These are phyloP conservation scores for Candida sp. DNA, from an alignment of 1,139 yeast genomes.

Conservation along the genomic window DNA sequence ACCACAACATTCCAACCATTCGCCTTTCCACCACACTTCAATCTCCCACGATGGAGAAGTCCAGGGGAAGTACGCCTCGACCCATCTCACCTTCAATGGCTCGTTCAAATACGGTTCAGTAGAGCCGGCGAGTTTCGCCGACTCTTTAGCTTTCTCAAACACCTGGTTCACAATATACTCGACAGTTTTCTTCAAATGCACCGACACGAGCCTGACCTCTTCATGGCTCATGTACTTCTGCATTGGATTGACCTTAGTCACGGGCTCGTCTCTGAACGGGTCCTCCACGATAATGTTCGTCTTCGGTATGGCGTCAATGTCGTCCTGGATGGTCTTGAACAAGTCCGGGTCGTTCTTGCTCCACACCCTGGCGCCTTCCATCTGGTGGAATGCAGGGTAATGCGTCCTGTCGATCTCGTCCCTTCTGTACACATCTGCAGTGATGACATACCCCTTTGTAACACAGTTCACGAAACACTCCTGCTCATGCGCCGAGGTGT, in stretches of 20 bases:
- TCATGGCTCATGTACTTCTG: slow-evolving; percentile 74
- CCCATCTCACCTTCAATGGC: slow-evolving; percentile 92
- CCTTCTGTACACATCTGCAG: slow-evolving; percentile 96
- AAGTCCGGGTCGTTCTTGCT: slow-evolving; percentile 46
- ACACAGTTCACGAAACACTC: slow-evolving; percentile 70
- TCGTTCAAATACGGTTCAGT: slow-evolving; percentile 65
- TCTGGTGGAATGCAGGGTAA: slow-evolving; percentile 96
- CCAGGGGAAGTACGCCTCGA: slow-evolving; percentile 97
- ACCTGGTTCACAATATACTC: slow-evolving; percentile 86
- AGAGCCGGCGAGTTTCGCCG: slow-evolving; percentile 71
- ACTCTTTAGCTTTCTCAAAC: slow-evolving; percentile 72
- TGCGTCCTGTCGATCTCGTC: slow-evolving; percentile 97
- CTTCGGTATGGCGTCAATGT: slow-evolving; percentile 69
- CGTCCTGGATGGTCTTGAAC: slow-evolving; percentile 50
- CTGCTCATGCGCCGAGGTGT: slow-evolving; percentile 96
- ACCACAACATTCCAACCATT: slow-evolving; percentile 98
- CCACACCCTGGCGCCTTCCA: slow-evolving; percentile 98
- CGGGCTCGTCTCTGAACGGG: slow-evolving; percentile 49
- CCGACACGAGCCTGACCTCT: slow-evolving; percentile 71
- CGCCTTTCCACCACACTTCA: slow-evolving; percentile 99
- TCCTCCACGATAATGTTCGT: slow-evolving; percentile 81
- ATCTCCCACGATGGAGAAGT: slow-evolving; percentile 99
- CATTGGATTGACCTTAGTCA: slow-evolving; percentile 72
- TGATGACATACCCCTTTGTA: slow-evolving; percentile 89
- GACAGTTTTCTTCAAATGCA: slow-evolving; percentile 83